Evolutionary conservation across 306 rosid genomes (phyloP).

Genomic region (Rubus parviflorus): DNA sequence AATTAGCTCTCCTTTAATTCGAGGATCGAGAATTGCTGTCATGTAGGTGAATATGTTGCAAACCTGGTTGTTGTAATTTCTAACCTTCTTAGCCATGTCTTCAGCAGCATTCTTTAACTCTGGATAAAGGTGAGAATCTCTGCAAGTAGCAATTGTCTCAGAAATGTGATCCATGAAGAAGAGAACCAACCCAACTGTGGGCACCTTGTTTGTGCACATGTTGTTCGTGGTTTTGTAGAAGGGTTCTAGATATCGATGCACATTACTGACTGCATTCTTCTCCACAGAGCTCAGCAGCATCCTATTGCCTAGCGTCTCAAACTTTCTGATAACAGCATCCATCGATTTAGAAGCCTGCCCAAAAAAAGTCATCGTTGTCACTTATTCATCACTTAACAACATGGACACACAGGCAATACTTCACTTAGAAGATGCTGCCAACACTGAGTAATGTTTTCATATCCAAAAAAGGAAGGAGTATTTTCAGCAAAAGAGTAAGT

Average conservation of each 20-base stretch:
- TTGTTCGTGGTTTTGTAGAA: constrained; percentile 90
- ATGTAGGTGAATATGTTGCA: constrained; percentile 84
- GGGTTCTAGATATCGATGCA: constrained; percentile 88
- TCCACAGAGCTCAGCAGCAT: constrained; percentile 67
- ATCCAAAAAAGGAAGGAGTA: constrained; percentile 14
- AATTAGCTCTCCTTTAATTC: constrained; percentile 89
- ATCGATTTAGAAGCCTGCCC: constrained; percentile 82
- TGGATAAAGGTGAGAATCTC: constrained; percentile 76
- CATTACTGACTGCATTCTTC: constrained; percentile 60
- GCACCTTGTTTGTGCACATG: constrained; percentile 86
- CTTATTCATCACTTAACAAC: not conserved
- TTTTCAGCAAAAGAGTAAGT: constrained; percentile 21
- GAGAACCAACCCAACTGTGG: constrained; percentile 80
- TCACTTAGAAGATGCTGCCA: not conserved
- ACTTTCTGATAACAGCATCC: constrained; percentile 78
- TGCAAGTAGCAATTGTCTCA: constrained; percentile 70
- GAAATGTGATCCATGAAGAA: constrained; percentile 98
- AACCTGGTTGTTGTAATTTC: constrained; percentile 64
- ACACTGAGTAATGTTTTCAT: not conserved
- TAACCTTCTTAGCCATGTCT: constrained; percentile 86
- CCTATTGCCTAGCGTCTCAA: constrained; percentile 62
- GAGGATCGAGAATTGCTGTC: constrained; percentile 94
- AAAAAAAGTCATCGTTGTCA: constrained; percentile 16
- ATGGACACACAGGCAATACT: not conserved
- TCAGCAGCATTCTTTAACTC: constrained; percentile 88